These are phyloP conservation scores for Aspergillus fischeri DNA, from an alignment of 2,329 filamentous ascomycete species.

Conservation along the genomic window DNA sequence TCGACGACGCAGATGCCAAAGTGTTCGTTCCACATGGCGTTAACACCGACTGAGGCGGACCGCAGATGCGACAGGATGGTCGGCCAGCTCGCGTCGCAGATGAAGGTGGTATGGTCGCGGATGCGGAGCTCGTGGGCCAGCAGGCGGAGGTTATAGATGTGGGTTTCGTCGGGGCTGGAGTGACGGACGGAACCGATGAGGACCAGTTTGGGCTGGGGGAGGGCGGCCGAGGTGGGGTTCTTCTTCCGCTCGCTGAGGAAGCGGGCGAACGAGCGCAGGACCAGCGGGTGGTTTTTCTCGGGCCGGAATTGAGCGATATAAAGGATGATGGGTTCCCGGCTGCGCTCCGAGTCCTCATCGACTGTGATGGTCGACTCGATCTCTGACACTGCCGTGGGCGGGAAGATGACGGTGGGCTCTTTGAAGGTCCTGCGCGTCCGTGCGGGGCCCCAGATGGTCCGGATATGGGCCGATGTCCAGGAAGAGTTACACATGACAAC, in stretches of 20 bases:
- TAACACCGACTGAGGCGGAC: slow-evolving; percentile 78
- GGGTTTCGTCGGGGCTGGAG: slow-evolving; percentile 45
- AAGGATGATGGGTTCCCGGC: slow-evolving; percentile 68
- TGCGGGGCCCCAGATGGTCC: slow-evolving; percentile 67
- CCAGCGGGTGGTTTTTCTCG: slow-evolving; percentile 90
- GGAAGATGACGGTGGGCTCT: slow-evolving; percentile 69
- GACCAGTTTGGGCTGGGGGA: slow-evolving; percentile 60
- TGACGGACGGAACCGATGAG: slow-evolving; percentile 92
- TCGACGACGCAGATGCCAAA: slow-evolving; percentile 98
- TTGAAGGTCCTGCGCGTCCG: slow-evolving; percentile 41
- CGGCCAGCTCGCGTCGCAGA: slow-evolving; percentile 85
- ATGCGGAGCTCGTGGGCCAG: slow-evolving; percentile 82
- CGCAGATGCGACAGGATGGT: slow-evolving; percentile 76
- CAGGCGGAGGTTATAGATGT: slow-evolving; percentile 81
- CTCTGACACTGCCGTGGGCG: slow-evolving; percentile 85
- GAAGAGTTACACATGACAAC: slow-evolving; percentile 96
- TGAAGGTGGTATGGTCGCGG: slow-evolving; percentile 78
- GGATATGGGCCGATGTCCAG: slow-evolving; percentile 86
- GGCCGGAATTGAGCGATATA: slow-evolving; percentile 98
- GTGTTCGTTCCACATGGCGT: slow-evolving; percentile 99
- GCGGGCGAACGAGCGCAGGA: slow-evolving; percentile 76
- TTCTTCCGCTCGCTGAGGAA: slow-evolving; percentile 59
- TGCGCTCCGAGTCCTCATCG: slow-evolving; percentile 62
- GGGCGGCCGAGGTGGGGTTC: slow-evolving; percentile 44
- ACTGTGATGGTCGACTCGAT: slow-evolving; percentile 72